These are phyloP conservation scores for Ottelia alismoides DNA, from an alignment of 106 monocot genomes.

Conservation along the genomic window DNA sequence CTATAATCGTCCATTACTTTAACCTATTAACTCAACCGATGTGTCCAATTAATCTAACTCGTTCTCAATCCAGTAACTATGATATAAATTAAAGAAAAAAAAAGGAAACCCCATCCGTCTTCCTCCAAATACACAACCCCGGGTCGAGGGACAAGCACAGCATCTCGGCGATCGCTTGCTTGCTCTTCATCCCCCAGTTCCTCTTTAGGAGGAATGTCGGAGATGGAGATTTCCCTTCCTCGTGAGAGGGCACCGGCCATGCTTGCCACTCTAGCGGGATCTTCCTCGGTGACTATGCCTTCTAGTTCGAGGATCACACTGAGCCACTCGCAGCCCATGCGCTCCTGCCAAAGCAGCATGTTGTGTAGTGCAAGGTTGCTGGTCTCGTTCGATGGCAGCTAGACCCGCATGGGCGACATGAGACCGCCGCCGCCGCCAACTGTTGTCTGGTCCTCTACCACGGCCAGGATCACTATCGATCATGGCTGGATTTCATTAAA, in stretches of 20 bases:
- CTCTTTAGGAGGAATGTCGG: conserved; percentile 48
- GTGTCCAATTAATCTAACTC: too few species aligned
- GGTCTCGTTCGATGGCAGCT: conserved; percentile 63
- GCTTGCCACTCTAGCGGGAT: conserved; percentile 58
- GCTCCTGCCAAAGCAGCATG: conserved; percentile 64
- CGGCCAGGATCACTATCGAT: too few species aligned
- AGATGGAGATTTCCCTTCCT: conserved; percentile 80
- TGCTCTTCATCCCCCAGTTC: conserved; percentile 91
- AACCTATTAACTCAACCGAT: too few species aligned
- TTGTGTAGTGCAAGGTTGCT: conserved; percentile 65
- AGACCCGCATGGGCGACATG: conserved; percentile 13
- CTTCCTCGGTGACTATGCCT: conserved; percentile 74
- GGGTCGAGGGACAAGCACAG: conserved; percentile 89
- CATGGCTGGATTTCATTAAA: too few species aligned
- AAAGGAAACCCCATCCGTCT: too few species aligned
- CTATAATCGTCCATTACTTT: too few species aligned
- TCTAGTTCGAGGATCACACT: conserved; percentile 88
- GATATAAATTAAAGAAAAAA: too few species aligned
- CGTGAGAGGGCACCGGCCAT: conserved; percentile 52
- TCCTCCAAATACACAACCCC: too few species aligned
- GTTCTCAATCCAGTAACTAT: too few species aligned
- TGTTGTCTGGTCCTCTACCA: conserved; percentile 49
- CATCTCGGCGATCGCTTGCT: conserved; percentile 87
- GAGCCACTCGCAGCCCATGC: conserved; percentile 88
- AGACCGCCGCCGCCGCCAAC: conserved; percentile 12